A percentile compares a stretch with the other conserved stretches of the same genome.
Conservation (phyloP, 2,329 filamentous ascomycete genomes). For the Leptographium procerum region DNA sequence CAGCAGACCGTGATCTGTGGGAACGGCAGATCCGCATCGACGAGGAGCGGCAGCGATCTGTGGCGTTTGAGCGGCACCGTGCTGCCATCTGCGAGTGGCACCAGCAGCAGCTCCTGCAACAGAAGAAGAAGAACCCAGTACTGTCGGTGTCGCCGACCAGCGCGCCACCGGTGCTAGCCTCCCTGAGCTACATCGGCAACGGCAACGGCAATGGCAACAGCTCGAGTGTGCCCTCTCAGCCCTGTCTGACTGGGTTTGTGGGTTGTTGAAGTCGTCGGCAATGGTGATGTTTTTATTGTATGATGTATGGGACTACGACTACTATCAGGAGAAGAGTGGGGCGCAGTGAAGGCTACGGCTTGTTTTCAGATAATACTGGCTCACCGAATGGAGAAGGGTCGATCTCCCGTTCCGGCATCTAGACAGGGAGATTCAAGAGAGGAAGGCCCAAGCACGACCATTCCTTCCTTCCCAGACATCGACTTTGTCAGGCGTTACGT, state of each 20-base stretch:
- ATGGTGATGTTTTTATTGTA: neutral
- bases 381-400: neutral
- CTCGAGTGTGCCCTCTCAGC: neutral
- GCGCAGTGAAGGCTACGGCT: neutral
- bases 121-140: neutral
- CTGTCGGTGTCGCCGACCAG: neutral
- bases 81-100: slow-evolving; percentile 26
- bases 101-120: neutral
- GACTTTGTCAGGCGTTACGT: neutral
- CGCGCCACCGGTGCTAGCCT: neutral
- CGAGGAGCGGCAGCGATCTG: slow-evolving; percentile 36
- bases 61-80: slow-evolving; percentile 36
- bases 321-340: neutral
- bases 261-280: neutral
- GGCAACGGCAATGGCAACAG: neutral
- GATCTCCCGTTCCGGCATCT: neutral
- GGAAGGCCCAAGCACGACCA: neutral
- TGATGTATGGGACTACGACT: neutral
- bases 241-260: neutral
- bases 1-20: slow-evolving; percentile 33
- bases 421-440: neutral
- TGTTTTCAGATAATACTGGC: neutral
- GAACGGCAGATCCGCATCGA: slow-evolving; percentile 30
- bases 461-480: neutral
- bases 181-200: neutral